Evolutionary conservation across 345 rosid species (phyloP), one percentile per base, ranked within the genome.

Genomic region (Barbarea vulgaris): DNA sequence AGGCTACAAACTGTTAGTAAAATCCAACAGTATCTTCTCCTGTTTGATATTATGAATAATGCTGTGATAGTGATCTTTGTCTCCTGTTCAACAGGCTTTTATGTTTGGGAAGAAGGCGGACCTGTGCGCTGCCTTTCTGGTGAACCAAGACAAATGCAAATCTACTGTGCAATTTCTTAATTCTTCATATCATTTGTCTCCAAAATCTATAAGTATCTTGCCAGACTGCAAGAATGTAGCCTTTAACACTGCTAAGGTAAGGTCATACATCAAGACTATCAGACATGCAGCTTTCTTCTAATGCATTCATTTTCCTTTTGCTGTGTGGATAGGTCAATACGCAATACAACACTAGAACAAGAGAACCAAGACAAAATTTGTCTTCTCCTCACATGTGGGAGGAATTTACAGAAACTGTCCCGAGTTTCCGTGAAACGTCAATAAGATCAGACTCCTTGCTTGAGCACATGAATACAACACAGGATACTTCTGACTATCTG

Each of bases 401-500:
- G 71, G 84, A 84, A 67, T 86, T 63, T 67, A 69, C 81, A 75
- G 98, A 93, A 77, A 54, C 61, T 19, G 72, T 88, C 68, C 85
- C 86, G 24, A 81, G 76, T 28, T 88, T 79, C 78, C 85, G 78
- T 34, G 76, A 70, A 30, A 85, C 88, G 27, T 56, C 84, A 8
- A 41, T 86, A 28, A 83, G 77, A 83, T 82, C 93, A 76, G 83
- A 79, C 60, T 79, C 22, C 17, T 54, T 92, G 22, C 70, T 92
- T 62, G 97, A 92, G 67, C 94, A 92, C 46, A 85, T 85, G 87
- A 79, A 74, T 18, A 79, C 83, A 41, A 92, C 93, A 27, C 88
- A 90, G 64, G 97, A 88, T 73, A 70, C 81, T 52, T 90, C 97
- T 47, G 96, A 92, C 81, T 92, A 92, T 62, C 90, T 92, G 51